phyloP scores from a whole-genome alignment of 2,329 filamentous ascomycete species.

The Penicillium brevicompactum region DNA sequence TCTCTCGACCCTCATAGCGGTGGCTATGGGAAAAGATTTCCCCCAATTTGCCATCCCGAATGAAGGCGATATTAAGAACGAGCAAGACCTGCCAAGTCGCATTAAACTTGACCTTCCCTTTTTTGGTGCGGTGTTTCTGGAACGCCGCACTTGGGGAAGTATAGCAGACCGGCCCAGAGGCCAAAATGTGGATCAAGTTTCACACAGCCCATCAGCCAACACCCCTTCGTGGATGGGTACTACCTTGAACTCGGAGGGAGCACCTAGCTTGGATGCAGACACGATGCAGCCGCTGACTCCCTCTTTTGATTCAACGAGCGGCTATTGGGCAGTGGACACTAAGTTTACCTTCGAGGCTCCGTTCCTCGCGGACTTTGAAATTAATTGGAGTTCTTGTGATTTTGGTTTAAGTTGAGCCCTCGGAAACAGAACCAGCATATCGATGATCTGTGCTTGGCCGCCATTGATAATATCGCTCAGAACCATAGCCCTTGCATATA shows the following conservation, averaged over 20 bases:
- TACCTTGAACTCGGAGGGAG: background rate
- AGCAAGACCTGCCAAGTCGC: background rate
- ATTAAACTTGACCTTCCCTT: constrained; percentile 16
- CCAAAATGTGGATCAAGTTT: no score
- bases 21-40: background rate
- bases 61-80: background rate
- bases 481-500: no score
- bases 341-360: constrained; percentile 7
- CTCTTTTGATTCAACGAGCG: background rate
- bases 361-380: constrained; percentile 9
- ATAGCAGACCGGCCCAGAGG: background rate
- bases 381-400: constrained; percentile 8
- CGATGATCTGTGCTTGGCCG: no score
- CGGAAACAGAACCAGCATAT: background rate
- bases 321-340: constrained; percentile 11
- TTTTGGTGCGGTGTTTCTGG: constrained; percentile 12
- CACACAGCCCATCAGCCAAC: background rate
- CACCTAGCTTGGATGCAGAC: background rate
- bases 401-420: background rate
- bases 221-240: background rate
- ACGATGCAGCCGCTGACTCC: background rate
- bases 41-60: background rate
- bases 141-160: background rate
- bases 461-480: no score
- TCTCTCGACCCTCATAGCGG: constrained; percentile 3